These are phyloP conservation scores for Pythium vanterpoolii DNA, from an alignment of 352 stramenopile species.

Conservation along the genomic window DNA sequence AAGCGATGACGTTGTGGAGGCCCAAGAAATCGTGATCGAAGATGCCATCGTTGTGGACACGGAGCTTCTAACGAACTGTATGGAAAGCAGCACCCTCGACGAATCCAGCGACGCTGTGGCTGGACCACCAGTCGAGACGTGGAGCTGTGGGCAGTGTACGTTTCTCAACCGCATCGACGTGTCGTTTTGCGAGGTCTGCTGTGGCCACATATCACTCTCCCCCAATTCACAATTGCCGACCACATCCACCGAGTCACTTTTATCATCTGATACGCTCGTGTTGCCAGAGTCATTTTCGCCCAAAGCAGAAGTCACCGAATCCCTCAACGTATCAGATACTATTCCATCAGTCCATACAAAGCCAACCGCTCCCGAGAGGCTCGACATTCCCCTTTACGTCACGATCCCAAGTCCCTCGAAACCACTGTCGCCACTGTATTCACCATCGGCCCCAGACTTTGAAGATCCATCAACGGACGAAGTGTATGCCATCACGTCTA, in stretches of 20 bases:
- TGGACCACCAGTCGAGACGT: conserved; percentile 10
- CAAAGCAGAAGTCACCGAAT: not conserved
- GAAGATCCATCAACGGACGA: not conserved
- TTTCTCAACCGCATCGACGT: conserved; percentile 50
- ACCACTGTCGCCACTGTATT: conserved; percentile 24
- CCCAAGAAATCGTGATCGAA: conserved; percentile 39
- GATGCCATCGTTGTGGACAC: conserved; percentile 19
- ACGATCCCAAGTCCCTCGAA: conserved; percentile 7
- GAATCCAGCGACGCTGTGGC: not conserved
- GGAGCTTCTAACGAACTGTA: not conserved
- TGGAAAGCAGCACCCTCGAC: not conserved
- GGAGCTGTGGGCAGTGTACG: conserved; percentile 56
- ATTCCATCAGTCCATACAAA: not conserved
- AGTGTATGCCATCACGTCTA: not conserved
- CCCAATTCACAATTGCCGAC: not conserved
- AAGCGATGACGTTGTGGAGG: conserved; percentile 33
- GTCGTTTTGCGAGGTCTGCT: conserved; percentile 65
- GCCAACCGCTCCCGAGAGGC: no score
- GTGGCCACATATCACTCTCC: conserved; percentile 49
- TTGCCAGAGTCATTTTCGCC: not conserved
- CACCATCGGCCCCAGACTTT: conserved; percentile 27
- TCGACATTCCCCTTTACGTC: not conserved
- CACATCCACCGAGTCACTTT: not conserved
- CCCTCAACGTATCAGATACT: not conserved
- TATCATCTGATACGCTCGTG: not conserved